phyloP scores from a whole-genome alignment of 2,329 filamentous ascomycete species.

The Helotiales sp. region DNA sequence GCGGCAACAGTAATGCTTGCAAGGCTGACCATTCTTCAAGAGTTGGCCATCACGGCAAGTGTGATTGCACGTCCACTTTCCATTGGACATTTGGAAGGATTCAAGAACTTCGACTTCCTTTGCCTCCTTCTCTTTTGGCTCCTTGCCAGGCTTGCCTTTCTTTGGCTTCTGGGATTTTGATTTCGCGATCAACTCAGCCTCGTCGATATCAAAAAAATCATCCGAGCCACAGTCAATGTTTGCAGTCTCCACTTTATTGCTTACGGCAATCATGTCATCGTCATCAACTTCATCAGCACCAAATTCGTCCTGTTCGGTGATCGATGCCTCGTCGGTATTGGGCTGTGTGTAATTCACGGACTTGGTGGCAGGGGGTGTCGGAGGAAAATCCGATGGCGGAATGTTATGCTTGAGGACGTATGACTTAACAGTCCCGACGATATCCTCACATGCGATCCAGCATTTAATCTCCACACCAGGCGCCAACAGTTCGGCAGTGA shows the following conservation, averaged over 20 bases:
- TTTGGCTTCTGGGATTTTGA: constrained; percentile 31
- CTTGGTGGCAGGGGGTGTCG: constrained; percentile 6
- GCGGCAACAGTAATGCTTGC: constrained; percentile 75
- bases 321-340: background rate
- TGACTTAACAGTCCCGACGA: constrained; percentile 62
- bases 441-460: constrained; percentile 82
- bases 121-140: constrained; percentile 4
- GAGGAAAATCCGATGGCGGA: constrained; percentile 44
- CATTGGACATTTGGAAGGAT: constrained; percentile 65
- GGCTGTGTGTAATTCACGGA: background rate
- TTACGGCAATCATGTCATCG: constrained; percentile 48
- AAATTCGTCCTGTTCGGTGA: constrained; percentile 35
- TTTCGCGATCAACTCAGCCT: constrained; percentile 31
- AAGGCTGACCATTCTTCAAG: constrained; percentile 51
- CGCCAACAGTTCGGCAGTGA: constrained; percentile 60
- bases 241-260: constrained; percentile 35
- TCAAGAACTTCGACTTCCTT: constrained; percentile 35
- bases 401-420: constrained; percentile 40
- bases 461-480: constrained; percentile 65
- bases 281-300: constrained; percentile 47
- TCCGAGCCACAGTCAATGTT: constrained; percentile 45
- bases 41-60: constrained; percentile 54
- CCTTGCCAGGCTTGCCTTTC: constrained; percentile 2
- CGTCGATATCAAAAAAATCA: constrained; percentile 57
- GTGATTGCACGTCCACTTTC: constrained; percentile 77